Conservation (phyloP, 2,329 filamentous ascomycete species). For the Aspergillus persii region DNA sequence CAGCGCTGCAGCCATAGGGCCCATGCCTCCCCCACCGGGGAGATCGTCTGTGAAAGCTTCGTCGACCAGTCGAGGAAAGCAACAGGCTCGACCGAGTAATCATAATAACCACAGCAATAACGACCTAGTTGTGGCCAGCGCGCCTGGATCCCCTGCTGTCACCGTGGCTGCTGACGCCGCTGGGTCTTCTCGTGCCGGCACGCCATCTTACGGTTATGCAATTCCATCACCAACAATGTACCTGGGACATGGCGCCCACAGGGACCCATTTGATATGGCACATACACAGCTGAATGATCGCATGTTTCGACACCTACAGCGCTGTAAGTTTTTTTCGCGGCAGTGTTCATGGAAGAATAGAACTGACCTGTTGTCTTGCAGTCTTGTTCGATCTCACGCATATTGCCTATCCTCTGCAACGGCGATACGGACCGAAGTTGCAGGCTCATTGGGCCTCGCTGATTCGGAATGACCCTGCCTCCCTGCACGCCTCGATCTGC, state of each 20-base stretch:
- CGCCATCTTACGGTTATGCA: constrained; percentile 11
- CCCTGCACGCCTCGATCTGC: constrained; percentile 38
- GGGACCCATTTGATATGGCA: constrained; percentile 36
- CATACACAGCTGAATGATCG: constrained; percentile 37
- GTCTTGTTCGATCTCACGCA: constrained; percentile 38
- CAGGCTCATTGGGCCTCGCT: constrained; percentile 37
- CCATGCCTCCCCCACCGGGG: constrained; percentile 4
- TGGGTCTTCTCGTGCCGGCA: not conserved
- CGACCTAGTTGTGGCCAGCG: constrained; percentile 8
- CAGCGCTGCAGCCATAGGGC: not conserved
- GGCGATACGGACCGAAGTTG: constrained; percentile 33
- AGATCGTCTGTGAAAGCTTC: constrained; percentile 3
- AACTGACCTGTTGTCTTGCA: constrained; percentile 17
- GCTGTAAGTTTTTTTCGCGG: constrained; percentile 27
- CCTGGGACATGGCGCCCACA: constrained; percentile 29
- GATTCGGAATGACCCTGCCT: constrained; percentile 35
- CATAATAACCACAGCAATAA: not conserved
- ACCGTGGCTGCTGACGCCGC: not conserved
- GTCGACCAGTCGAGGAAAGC: not conserved
- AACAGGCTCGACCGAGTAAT: not conserved
- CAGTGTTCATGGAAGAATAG: not conserved
- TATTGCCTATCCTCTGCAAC: constrained; percentile 36
- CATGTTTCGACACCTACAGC: constrained; percentile 38
- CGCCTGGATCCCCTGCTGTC: constrained; percentile 3
- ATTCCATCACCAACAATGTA: constrained; percentile 24